Conservation (phyloP, 75 land plant genomes). For the Adiantum capillusveneris region DNA sequence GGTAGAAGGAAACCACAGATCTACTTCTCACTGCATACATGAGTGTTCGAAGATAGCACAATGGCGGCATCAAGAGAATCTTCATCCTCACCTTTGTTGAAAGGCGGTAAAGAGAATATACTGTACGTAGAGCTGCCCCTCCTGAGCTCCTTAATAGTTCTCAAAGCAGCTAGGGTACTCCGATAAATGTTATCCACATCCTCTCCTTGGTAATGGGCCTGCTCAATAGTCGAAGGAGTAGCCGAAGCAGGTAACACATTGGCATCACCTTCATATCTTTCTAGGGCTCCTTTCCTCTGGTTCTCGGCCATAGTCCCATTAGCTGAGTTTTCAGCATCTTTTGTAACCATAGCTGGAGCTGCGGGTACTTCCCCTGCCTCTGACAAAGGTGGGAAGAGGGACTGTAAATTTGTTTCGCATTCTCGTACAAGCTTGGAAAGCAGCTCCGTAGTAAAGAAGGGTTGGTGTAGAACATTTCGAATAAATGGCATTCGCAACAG, state of each 20-base stretch:
- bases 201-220: conserved; percentile 5
- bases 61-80: no score
- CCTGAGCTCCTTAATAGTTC: conserved; percentile 63
- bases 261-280: no score
- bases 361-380: no score
- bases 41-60: no score
- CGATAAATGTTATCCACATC: conserved; percentile 57
- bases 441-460: conserved; percentile 81
- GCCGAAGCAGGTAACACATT: neutral
- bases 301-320: no score
- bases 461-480: conserved; percentile 68
- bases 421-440: conserved; percentile 74
- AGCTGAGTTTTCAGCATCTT: no score
- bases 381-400: conserved; percentile 42
- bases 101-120: conserved; percentile 72
- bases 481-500: conserved; percentile 69
- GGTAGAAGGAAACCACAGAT: no score
- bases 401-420: conserved; percentile 61
- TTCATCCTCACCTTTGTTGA: conserved; percentile 42
- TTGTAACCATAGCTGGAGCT: no score
- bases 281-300: no score
- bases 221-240: neutral
- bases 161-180: conserved; percentile 66
- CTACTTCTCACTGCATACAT: no score
- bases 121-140: conserved; percentile 73